Evolutionary conservation across 1,139 yeast species (phyloP).

Genomic region (Hyphopichia fennica): DNA sequence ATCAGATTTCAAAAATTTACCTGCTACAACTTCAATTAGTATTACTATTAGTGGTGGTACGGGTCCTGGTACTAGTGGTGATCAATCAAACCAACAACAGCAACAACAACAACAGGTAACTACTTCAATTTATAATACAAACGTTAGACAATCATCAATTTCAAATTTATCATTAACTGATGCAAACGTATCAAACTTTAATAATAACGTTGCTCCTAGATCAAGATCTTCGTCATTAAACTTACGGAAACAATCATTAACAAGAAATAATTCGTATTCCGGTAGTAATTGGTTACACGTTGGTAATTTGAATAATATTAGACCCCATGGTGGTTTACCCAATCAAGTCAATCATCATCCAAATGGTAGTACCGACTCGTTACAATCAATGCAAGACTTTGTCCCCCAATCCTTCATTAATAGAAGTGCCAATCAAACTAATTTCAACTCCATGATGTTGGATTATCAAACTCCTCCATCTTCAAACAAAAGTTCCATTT

Average conservation of each 20-base stretch:
- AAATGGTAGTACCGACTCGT: slow-evolving; percentile 38
- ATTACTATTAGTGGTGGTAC: slow-evolving; percentile 9
- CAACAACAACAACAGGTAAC: not conserved
- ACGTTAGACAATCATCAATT: slow-evolving; percentile 36
- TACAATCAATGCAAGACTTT: slow-evolving; percentile 46
- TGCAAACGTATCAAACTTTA: slow-evolving; percentile 34
- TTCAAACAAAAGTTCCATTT: slow-evolving; percentile 35
- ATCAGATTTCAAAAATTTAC: slow-evolving; percentile 14
- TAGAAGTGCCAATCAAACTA: slow-evolving; percentile 23
- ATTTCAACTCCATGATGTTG: slow-evolving; percentile 37
- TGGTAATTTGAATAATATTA: slow-evolving; percentile 41
- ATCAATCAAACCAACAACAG: not conserved
- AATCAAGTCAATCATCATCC: slow-evolving; percentile 4
- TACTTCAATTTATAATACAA: slow-evolving; percentile 6
- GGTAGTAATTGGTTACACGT: slow-evolving; percentile 48
- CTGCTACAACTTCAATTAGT: slow-evolving; percentile 29
- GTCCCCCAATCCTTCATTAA: slow-evolving; percentile 44
- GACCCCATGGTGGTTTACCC: slow-evolving; percentile 18
- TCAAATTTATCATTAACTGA: slow-evolving; percentile 45
- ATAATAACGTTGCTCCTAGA: slow-evolving; percentile 14
- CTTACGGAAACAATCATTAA: slow-evolving; percentile 46
- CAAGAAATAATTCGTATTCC: slow-evolving; percentile 41
- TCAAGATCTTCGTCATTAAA: slow-evolving; percentile 30
- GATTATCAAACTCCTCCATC: slow-evolving; percentile 48
- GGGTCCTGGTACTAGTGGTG: too few relatives aligned